Evolutionary conservation across 1,284 basidiomycete genomes (phyloP), one percentile per base, ranked within the genome.

Genomic region (Phenoliferia sp.): DNA sequence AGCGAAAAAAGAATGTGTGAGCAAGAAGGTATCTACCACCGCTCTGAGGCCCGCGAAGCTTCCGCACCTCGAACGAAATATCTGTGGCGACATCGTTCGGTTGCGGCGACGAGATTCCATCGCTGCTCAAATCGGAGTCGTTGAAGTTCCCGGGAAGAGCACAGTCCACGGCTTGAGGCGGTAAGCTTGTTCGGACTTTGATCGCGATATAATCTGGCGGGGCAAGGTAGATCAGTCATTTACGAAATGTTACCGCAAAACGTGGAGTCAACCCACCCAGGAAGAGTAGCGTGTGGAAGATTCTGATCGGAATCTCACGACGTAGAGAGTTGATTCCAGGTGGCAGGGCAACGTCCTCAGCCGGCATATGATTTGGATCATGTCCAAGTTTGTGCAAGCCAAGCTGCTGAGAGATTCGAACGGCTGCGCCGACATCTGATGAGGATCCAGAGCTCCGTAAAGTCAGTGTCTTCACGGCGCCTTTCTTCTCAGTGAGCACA

Each of bases 301-400:
- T 31, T 22, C 65, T 26, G 26, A 73, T n/a, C 3, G 72, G 65
- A 17, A 66, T 61, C 57, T 73, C 69, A 19, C 72, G 34, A 1
- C 68, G 56, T 2, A 73, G 26, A 7, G 66, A 48, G 54, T 63
- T 64, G 10, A 26, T 35, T 0, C 72, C 72, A 4, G 29, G n/a
- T 7, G 69, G 72, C 12, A 71, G 19, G 1, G 68, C 67, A 6
- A 62, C 63, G 39, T 71, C 72, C 28, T 68, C 61, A 1, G 60
- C 59, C 1, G 72, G 72, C 72, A 73, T 73, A 2, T 10, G 28
- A 0, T 34, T 36, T 12, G 72, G 66, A 33, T 73, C 72, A 26
- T 62, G 36, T 4, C 72, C 72, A 29, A 73, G 67, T 33, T 66
- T 66, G 66, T 73, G 68, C 28, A 73, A 61, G 7, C 63, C 54